Base-by-base conservation (phyloP, 2,329 filamentous ascomycete species). In the Ophiostoma australiae region DNA sequence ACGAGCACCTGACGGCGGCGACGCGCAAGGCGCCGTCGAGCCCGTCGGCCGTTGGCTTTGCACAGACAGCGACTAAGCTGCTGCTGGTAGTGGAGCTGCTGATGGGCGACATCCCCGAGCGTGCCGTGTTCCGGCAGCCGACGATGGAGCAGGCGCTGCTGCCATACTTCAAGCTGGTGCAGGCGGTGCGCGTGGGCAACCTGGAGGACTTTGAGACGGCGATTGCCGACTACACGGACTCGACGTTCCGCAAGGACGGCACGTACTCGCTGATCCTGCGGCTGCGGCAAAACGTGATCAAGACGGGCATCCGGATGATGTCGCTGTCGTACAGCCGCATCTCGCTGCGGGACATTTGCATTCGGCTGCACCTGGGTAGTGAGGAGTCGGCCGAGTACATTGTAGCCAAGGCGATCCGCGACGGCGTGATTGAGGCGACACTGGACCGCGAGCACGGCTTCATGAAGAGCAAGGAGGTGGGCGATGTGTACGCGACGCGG, bases 371-470 rank as follows among this genome's bases (percentile, higher is more conserved):
- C 69, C 85, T 99, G 11, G 93, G 95, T 75, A 97, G 92, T 76
- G 95, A 99, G 80, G 95, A 99, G 84, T 97, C 93, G 61, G 95
- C 95, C 13, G 95, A 99, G 82, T 99, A 99, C 81, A 99, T 99
- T 79, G 95, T 98, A 48, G 95, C 95, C 75, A 99, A 99, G 85
- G 95, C 95, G 1, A 99, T 99, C 76, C 89, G 95, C 27, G 95
- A 99, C 77, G 95, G 95, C 72, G 95, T 98, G 71, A 98, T 98
- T 72, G 94, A 98, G 84, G 94, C 94, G 44, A 94, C 91, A 1
- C 84, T 98, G 73, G 94, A 99, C 79, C 91, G 97, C 74, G 94
- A 98, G 84, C 90, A 90, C 74, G 95, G 95, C 0, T 98, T 93
- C 82, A 97, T 98, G 93, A 97, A 97, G 88, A 97, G 94, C 80